Evolutionary conservation across 2,329 filamentous ascomycete genomes (phyloP), one percentile per base, ranked within the genome.

Genomic region (Cordyceps militaris): DNA sequence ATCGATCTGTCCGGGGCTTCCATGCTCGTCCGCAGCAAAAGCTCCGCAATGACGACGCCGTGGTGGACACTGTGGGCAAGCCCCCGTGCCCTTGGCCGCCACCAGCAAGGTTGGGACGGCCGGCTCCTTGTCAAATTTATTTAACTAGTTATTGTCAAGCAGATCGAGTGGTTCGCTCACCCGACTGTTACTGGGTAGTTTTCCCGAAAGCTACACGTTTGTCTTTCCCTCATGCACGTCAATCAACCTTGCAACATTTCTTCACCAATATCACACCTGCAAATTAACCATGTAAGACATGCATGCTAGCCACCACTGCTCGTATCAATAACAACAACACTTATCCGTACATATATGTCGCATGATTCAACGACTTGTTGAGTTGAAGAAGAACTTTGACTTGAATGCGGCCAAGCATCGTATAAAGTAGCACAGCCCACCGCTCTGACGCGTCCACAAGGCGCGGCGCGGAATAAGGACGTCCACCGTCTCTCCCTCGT

Each of bases 11-110:
- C 42, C 23, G 36, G 43, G 30, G 34, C 53, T 56, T 49, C 14
- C 21, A 30, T 28, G 43, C 44, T 30, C n/a, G 23, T 34, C 51
- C 42, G 53, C 16, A 48, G 42, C 34, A 26, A 32, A 49, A 42
- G 36, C 54, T 56, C 44, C 54, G 34, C 53, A 56, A 56, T 56
- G 53, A 49, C 32, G 44, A 49, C 32, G 53, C 44, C 24, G 21
- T 34, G 4, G 53, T 56, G 53, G 53, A 40, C 44, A n/a, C 32
- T 38, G 43, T 40, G 53, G 53, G 42, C 40, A 28, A 19, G 11
- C 28, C 34, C 21, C 30, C 36, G 28, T 43, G 10, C 21, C 30
- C 36, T 42, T 43, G 10, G 44, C 26, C 28, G 26, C 44, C 36
- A 7, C 46, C 34, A 38, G 48, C 28, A 53, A 42, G 51, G 40